Base-by-base conservation (phyloP, 257 asterid species). In the Rubia yunnanensis region DNA sequence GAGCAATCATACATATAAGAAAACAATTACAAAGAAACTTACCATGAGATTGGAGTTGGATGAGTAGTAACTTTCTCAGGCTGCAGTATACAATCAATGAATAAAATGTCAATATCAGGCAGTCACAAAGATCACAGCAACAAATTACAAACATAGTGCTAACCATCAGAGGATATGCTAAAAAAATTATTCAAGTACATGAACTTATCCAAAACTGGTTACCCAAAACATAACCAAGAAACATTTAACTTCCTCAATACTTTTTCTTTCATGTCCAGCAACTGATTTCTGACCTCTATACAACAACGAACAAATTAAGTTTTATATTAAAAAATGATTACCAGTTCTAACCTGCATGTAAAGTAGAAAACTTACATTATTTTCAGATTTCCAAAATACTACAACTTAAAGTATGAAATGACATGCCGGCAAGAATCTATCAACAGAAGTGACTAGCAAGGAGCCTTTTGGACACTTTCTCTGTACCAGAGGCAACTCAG, bases 11-110 rank as follows among this genome's bases (percentile, higher is more conserved):
- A 44, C 17, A 7, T 14, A 44, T 64, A 54, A 27, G 4, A 46
- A 20, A 39, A 44, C 49, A 9, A 30, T 58, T 20, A 46, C 2
- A 64, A 20, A 44, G 46, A 73, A 30, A 78, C 86, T 81, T 73
- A 90, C 99, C 94, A 89, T 61, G 95, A 86, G 60, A 86, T 70
- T 27, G 99, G 95, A 80, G 86, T 90, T 73, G 92, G 85, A 77
- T 83, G 97, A 70, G 75, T 79, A 70, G 77, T 69, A 63, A 89
- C 86, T 78, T 77, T 86, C 73, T 87, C 89, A 9, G 88, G 77
- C 99, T 92, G 89, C 91, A 84, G 38, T 54, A 66, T 17, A 61
- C 36, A 74, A 10, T 64, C 68, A 64, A 48, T 62, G n/a, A 76
- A 62, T 49, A 61, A 30, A 69, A 32, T n/a, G 61, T 61, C 41